phyloP scores from a whole-genome alignment of 805 yeast species.

The Debaryomyces tyrocola region DNA sequence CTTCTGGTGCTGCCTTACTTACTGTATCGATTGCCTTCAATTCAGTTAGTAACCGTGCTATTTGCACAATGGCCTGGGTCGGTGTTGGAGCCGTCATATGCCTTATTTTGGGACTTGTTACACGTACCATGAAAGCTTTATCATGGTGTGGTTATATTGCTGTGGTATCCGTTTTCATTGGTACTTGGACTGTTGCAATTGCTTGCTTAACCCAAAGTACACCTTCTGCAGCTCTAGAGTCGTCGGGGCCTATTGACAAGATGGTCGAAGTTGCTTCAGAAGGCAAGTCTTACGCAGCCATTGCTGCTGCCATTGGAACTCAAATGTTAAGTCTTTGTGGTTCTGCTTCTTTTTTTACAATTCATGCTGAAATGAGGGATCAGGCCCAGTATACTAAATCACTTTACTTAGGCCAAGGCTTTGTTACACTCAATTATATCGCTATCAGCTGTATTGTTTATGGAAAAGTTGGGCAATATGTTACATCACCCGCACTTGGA shows the following conservation, averaged over 20 bases:
- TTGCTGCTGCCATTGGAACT: constrained; percentile 5
- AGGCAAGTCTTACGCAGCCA: constrained; percentile 7
- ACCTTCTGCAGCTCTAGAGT: constrained; percentile 7
- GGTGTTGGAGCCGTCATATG: constrained; percentile 8
- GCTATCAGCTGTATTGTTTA: constrained; percentile 10
- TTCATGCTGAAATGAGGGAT: constrained; percentile 12
- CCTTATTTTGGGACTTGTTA: constrained; percentile 5
- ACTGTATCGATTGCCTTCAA: constrained; percentile 9
- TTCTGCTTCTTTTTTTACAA: constrained; percentile 8
- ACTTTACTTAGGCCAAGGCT: constrained; percentile 10
- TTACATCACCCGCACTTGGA: constrained; percentile 12
- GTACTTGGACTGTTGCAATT: constrained; percentile 10
- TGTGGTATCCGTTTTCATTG: constrained; percentile 3
- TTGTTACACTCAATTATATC: constrained; percentile 9
- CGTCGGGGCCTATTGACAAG: constrained; percentile 4
- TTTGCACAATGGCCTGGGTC: constrained; percentile 8
- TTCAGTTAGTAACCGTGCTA: constrained; percentile 7
- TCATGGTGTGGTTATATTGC: constrained; percentile 10
- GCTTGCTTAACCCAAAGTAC: constrained; percentile 11
- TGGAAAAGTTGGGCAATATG: constrained; percentile 10
- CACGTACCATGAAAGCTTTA: constrained; percentile 9
- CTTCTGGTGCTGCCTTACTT: constrained; percentile 8
- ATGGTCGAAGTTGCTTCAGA: too few species aligned
- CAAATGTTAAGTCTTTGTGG: constrained; percentile 11
- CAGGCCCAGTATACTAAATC: constrained; percentile 8